phyloP scores from a whole-genome alignment of 169 alveolate species.

The Plasmodium billcollinsi region DNA sequence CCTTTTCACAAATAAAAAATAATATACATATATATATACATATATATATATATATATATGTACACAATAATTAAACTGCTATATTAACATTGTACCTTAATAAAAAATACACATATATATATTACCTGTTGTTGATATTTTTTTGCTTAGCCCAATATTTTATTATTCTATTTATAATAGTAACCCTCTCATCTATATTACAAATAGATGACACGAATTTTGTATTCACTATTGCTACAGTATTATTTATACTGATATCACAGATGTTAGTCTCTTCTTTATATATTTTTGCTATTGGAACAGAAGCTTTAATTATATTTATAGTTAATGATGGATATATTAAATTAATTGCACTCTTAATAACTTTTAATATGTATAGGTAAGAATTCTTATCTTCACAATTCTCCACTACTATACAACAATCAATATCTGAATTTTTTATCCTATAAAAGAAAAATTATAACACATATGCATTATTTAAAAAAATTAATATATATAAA shows the following conservation, averaged over 20 bases:
- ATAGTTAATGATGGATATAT: conserved; percentile 68
- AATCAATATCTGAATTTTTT: conserved; percentile 71
- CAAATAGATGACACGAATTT: conserved; percentile 80
- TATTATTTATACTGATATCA: conserved; percentile 88
- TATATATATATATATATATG: not conserved
- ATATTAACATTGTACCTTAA: not conserved
- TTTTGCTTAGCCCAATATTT: conserved; percentile 90
- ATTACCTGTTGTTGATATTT: conserved; percentile 85
- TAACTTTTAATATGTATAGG: conserved; percentile 55
- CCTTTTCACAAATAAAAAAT: conserved; percentile 16
- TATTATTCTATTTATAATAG: conserved; percentile 85
- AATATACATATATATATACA: conserved; percentile 12
- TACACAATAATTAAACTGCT: not conserved
- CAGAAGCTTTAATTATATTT: conserved; percentile 83
- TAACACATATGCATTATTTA: too few relatives aligned
- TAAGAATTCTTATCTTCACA: conserved; percentile 71
- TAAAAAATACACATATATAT: not conserved
- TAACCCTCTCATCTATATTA: conserved; percentile 81
- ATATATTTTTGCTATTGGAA: conserved; percentile 86
- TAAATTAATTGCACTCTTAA: conserved; percentile 66
- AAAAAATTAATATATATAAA: not conserved
- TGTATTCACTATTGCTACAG: conserved; percentile 88
- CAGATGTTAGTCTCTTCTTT: conserved; percentile 79
- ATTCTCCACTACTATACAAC: conserved; percentile 72
- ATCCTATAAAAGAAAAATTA: conserved; percentile 25